Evolutionary conservation across 2,329 filamentous ascomycete genomes (phyloP).

Genomic region (Pestalotiopsis sp.): DNA sequence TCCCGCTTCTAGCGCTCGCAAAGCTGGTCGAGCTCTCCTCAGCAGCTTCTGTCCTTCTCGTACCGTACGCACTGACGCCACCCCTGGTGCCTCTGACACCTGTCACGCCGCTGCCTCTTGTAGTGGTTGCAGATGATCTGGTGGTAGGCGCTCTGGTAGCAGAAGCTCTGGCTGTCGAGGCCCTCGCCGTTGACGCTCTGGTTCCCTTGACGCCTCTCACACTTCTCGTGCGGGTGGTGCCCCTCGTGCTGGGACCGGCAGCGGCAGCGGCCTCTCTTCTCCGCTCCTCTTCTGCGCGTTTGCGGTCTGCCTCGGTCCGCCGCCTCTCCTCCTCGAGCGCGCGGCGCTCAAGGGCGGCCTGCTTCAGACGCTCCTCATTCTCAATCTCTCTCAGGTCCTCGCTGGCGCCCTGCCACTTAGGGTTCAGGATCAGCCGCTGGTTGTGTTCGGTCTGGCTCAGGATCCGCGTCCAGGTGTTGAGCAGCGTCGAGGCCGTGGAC

Average conservation of each 20-base stretch:
- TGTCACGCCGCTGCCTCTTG: constrained; percentile 7
- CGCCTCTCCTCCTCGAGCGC: constrained; percentile 79
- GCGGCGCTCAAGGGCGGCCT: constrained; percentile 76
- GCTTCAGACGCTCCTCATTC: constrained; percentile 71
- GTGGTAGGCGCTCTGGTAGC: constrained; percentile 1
- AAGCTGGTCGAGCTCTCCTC: constrained; percentile 31
- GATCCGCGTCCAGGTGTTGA: constrained; percentile 95
- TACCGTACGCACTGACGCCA: constrained; percentile 16
- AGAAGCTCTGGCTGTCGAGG: background rate
- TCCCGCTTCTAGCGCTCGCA: constrained; percentile 34
- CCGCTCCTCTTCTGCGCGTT: constrained; percentile 62
- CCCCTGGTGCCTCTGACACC: constrained; percentile 14
- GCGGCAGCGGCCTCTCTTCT: constrained; percentile 39
- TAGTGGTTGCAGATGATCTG: background rate
- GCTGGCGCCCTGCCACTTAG: constrained; percentile 84
- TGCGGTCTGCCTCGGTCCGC: constrained; percentile 68
- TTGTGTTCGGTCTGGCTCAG: constrained; percentile 97
- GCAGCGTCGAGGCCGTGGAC: constrained; percentile 80
- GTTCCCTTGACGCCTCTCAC: constrained; percentile 6
- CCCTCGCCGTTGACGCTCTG: background rate
- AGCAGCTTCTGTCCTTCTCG: constrained; percentile 31
- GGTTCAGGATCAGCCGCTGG: constrained; percentile 86
- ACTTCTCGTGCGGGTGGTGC: background rate
- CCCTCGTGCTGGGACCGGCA: constrained; percentile 5
- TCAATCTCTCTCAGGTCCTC: constrained; percentile 87